Conservation (phyloP, 257 asterid genomes). For the Hygrophila difformis region DNA sequence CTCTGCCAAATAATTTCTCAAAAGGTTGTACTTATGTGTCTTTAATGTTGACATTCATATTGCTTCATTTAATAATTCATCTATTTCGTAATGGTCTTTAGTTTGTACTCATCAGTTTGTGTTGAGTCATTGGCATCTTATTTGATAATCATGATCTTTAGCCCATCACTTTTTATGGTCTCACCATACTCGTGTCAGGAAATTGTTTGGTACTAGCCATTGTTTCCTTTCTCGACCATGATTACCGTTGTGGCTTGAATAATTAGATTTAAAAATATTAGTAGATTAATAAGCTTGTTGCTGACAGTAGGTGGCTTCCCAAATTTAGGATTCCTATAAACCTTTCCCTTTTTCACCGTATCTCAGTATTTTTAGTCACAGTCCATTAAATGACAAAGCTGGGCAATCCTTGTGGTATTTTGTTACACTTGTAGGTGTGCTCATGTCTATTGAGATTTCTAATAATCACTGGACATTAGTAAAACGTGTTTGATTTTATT, state of each 20-base stretch:
- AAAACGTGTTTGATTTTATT: too few relatives aligned
- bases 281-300: too few relatives aligned
- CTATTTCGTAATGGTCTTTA: neutral
- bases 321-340: neutral
- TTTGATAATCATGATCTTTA: constrained; percentile 4
- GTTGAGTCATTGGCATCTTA: neutral
- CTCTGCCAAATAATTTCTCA: constrained; percentile 43
- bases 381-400: too few relatives aligned
- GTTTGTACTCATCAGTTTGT: neutral
- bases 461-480: neutral
- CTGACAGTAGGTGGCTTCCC: neutral
- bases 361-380: too few relatives aligned
- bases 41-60: neutral
- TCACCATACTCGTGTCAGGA: too few relatives aligned
- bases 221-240: too few relatives aligned
- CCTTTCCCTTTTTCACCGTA: neutral
- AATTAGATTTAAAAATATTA: too few relatives aligned
- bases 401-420: neutral
- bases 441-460: neutral
- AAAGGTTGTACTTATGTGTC: constrained; percentile 39
- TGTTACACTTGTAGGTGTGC: neutral
- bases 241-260: too few relatives aligned
- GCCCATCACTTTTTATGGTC: neutral
- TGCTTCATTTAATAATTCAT: constrained; percentile 3
- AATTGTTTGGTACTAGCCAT: too few relatives aligned